phyloP scores from a whole-genome alignment of 1,284 basidiomycete genomes.

The Hymenochaete sp. region DNA sequence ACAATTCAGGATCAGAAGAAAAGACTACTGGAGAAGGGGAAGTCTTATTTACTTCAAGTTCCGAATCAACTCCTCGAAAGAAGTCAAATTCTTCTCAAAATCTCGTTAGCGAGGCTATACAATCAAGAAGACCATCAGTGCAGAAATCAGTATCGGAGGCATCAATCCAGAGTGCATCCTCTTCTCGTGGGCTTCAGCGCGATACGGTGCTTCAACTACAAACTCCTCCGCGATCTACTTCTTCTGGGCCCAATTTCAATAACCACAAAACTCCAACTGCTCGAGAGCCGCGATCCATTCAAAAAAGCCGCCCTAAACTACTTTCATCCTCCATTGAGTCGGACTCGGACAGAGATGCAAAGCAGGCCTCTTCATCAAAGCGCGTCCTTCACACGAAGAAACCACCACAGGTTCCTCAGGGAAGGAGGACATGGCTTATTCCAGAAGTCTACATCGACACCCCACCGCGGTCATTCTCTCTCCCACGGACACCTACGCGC shows the following conservation, averaged over 20 bases:
- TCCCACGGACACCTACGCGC: background rate
- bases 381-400: too few relatives aligned
- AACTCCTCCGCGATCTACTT: slow-evolving; percentile 24
- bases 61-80: too few relatives aligned
- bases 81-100: too few relatives aligned
- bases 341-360: background rate
- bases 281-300: slow-evolving; percentile 9
- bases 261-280: slow-evolving; percentile 4
- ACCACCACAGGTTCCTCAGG: background rate
- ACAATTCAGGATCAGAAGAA: slow-evolving; percentile 5
- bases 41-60: too few relatives aligned
- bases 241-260: slow-evolving; percentile 20
- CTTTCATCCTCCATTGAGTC: background rate
- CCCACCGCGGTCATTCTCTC: background rate
- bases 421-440: slow-evolving; percentile 1
- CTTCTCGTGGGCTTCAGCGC: background rate
- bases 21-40: slow-evolving; percentile 19
- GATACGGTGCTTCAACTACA: slow-evolving; percentile 19
- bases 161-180: background rate
- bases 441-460: slow-evolving; percentile 10
- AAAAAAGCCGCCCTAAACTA: slow-evolving; percentile 9
- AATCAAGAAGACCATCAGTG: background rate
- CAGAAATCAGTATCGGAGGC: background rate
- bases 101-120: too few relatives aligned
- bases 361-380: background rate